Evolutionary conservation across 305 asterid genomes (phyloP), one percentile per base, ranked within the genome.

Genomic region (Rubia peregrina): DNA sequence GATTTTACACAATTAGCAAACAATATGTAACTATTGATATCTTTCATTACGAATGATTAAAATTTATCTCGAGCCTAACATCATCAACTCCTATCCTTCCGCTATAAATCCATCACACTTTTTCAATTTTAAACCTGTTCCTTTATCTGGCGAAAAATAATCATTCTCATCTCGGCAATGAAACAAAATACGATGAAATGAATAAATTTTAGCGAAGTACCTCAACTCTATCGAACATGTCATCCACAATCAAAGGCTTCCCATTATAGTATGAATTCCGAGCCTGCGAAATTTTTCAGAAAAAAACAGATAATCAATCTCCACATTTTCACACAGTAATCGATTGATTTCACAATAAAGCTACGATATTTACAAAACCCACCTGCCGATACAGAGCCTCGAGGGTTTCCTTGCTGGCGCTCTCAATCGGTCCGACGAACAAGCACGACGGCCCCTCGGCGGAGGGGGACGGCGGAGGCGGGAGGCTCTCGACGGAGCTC

Each of bases 141-240:
- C 3, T 30, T 3, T 30, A 30, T 1, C 36, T 30, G 36, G 36
- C 36, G 36, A 30, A 30, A 30, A 30, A 30, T 30, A 30, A 30
- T 30, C 36, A 30, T 30, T 30, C 3, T 30, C 36, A 30, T 30
- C 36, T 30, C 2, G 36, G 36, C 36, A 30, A 1, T 30, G 36
- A 30, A 30, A 1, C 38, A 1, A 3, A 11, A 5, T 9, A 16
- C 53, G 12, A 4, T 1, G 30, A n/a, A 75, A 67, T 56, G 56
- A 57, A 21, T n/a, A 26, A 4, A 16, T 49, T 49, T 14, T 16
- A 60, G n/a, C 77, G 53, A 59, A 49, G 73, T 78, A 93, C 97
- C 94, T 93, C 98, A 66, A 93, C 85, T 82, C 90, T 89, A 77
- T 93, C 98, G 77, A 93, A 90, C 97, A 93, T 93, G 76, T 90